These are phyloP conservation scores for Lodderomyces parapsilosis DNA, from an alignment of 1,139 yeast species.

Conservation along the genomic window DNA sequence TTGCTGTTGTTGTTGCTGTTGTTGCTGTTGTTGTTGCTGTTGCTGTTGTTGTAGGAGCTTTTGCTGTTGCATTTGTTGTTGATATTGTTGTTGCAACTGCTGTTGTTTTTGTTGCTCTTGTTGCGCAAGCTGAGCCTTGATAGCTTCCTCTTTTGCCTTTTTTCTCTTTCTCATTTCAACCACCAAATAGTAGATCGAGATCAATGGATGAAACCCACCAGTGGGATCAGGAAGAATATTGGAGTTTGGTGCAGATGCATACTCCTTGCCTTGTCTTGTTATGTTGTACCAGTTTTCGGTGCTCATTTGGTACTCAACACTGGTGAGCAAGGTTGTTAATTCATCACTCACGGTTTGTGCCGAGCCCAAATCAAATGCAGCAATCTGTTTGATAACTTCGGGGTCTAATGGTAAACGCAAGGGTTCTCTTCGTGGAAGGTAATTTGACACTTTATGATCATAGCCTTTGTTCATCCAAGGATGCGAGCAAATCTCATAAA, in stretches of 20 bases:
- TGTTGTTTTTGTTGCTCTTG: constrained; percentile 16
- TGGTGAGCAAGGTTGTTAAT: constrained; percentile 57
- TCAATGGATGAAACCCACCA: constrained; percentile 81
- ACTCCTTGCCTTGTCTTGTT: constrained; percentile 41
- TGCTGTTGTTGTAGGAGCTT: constrained; percentile 8
- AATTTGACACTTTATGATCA: constrained; percentile 69
- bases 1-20: constrained; percentile 8
- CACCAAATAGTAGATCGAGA: constrained; percentile 84
- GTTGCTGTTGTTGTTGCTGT: constrained; percentile 8
- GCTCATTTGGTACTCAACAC: constrained; percentile 68
- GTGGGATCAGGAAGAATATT: constrained; percentile 72
- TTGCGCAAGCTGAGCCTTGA: constrained; percentile 26
- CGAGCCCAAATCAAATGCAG: constrained; percentile 75
- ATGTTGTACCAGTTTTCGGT: constrained; percentile 61
- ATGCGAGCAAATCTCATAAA: constrained; percentile 77
- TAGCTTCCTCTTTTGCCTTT: constrained; percentile 54
- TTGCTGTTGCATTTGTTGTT: constrained; percentile 8
- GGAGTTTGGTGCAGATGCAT: constrained; percentile 40
- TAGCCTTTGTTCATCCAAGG: constrained; percentile 96
- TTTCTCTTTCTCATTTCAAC: constrained; percentile 77
- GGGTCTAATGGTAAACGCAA: constrained; percentile 71
- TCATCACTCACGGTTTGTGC: constrained; percentile 58
- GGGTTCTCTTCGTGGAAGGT: constrained; percentile 77
- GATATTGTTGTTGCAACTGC: constrained; percentile 9
- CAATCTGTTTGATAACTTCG: constrained; percentile 70